phyloP scores from a whole-genome alignment of 768 basidiomycete species.

The Phanerochaete sordida region DNA sequence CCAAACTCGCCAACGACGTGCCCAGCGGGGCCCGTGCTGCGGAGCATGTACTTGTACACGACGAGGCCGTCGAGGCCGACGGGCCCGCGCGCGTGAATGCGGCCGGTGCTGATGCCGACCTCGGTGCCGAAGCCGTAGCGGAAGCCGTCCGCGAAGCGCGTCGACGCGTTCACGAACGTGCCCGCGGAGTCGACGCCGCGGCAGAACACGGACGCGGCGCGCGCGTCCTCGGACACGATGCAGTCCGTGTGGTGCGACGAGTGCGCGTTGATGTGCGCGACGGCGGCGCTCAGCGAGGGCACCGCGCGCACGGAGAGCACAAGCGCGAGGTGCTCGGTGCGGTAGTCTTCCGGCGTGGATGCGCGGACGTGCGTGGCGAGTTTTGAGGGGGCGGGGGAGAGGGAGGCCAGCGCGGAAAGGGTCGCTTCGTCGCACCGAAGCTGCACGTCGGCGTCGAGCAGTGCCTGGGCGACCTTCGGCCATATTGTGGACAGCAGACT shows the following conservation, averaged over 20 bases:
- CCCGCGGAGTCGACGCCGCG: constrained; percentile 89
- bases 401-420: constrained; percentile 49
- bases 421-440: constrained; percentile 77
- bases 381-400: constrained; percentile 28
- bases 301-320: constrained; percentile 78
- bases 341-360: constrained; percentile 64
- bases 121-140: constrained; percentile 97
- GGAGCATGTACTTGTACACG: constrained; percentile 94
- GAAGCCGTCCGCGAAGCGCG: constrained; percentile 95
- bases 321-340: constrained; percentile 85
- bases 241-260: constrained; percentile 94
- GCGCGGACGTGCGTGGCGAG: constrained; percentile 45
- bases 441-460: constrained; percentile 65
- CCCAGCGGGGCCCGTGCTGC: constrained; percentile 68
- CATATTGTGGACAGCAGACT: constrained; percentile 70
- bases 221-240: constrained; percentile 81
- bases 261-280: constrained; percentile 87
- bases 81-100: constrained; percentile 94
- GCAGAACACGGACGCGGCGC: constrained; percentile 69
- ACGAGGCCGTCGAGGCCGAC: constrained; percentile 93
- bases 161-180: constrained; percentile 92
- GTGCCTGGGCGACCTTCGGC: constrained; percentile 72
- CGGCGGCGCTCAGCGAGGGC: constrained; percentile 68
- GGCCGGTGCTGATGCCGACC: constrained; percentile 95
- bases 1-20: constrained; percentile 91